A percentile compares a stretch with the other conserved stretches of the same genome.
Conservation (phyloP, 176 grass and related monocot species). For the Eleusine coracana region DNA sequence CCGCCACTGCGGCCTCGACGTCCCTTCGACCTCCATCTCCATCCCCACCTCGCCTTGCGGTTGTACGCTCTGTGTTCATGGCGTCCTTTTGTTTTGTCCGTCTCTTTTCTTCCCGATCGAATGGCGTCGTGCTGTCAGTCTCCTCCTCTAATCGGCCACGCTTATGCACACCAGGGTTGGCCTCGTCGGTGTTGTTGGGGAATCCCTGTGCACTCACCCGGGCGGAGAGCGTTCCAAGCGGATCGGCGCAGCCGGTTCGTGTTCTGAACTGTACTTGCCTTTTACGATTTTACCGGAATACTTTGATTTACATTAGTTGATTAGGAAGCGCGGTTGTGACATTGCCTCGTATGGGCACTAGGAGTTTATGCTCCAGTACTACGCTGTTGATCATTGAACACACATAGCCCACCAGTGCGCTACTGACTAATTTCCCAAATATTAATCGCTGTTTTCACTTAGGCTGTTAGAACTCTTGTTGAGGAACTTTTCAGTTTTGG, state of each 20-base stretch:
- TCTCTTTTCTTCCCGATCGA: too few species aligned
- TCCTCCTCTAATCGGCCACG: neutral
- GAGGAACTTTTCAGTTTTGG: neutral
- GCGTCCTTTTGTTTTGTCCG: too few species aligned
- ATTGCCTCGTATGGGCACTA: neutral
- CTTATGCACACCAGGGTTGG: conserved; percentile 6
- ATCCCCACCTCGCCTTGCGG: conserved; percentile 8
- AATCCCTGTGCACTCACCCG: neutral
- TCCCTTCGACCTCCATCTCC: conserved; percentile 16
- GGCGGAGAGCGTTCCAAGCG: conserved; percentile 13
- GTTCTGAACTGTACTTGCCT: neutral
- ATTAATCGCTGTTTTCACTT: neutral
- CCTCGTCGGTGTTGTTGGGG: conserved; percentile 26
- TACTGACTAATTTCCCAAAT: neutral
- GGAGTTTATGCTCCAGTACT: neutral
- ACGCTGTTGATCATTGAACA: neutral
- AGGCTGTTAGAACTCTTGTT: neutral
- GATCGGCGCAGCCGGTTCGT: conserved; percentile 42
- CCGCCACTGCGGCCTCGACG: conserved; percentile 17
- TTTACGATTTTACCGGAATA: neutral
- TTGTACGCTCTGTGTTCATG: conserved; percentile 1
- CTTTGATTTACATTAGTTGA: neutral
- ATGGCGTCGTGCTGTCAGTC: neutral
- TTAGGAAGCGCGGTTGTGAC: neutral
- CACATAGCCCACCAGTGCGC: neutral